Percentiles rank a stretch among this genome's conserved stretches.
Evolutionary conservation across 345 rosid species (phyloP).

Genomic region (Ricinus communis): DNA sequence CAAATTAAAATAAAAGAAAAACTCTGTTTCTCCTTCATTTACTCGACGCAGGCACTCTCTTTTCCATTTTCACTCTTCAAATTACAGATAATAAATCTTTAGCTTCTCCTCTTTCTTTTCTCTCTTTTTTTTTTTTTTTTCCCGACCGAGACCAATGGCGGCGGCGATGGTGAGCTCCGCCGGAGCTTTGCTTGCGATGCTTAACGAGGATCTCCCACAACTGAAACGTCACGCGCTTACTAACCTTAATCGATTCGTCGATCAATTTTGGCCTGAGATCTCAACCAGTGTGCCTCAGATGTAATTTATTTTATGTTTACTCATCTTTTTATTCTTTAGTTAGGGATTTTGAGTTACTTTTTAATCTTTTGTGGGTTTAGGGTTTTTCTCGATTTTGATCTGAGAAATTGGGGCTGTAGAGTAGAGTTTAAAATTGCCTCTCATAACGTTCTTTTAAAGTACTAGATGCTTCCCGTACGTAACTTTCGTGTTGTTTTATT

Average conservation of each 20-base stretch:
- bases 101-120: background rate
- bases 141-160: conserved; percentile 36
- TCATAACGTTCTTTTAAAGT: too few species aligned
- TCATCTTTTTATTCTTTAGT: background rate
- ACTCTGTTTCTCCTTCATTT: too few species aligned
- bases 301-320: conserved; percentile 34
- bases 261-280: conserved; percentile 98
- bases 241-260: conserved; percentile 81
- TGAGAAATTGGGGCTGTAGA: conserved; percentile 1
- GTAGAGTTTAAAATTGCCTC: too few species aligned
- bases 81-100: too few species aligned
- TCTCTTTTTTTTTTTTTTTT: background rate
- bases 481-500: too few species aligned
- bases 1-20: too few species aligned
- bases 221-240: conserved; percentile 90
- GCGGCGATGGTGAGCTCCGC: conserved; percentile 87
- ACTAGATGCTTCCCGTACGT: too few species aligned
- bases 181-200: conserved; percentile 94
- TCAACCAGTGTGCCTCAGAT: conserved; percentile 95
- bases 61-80: background rate
- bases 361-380: conserved; percentile 5
- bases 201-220: conserved; percentile 75
- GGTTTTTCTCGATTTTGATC: conserved; percentile 23
- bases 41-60: too few species aligned
- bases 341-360: conserved; percentile 5